A percentile compares a stretch with the other conserved stretches of the same genome.
Conservation (phyloP, 495 filamentous ascomycete species). For the Pseudoneurospora amorphoporcata region DNA sequence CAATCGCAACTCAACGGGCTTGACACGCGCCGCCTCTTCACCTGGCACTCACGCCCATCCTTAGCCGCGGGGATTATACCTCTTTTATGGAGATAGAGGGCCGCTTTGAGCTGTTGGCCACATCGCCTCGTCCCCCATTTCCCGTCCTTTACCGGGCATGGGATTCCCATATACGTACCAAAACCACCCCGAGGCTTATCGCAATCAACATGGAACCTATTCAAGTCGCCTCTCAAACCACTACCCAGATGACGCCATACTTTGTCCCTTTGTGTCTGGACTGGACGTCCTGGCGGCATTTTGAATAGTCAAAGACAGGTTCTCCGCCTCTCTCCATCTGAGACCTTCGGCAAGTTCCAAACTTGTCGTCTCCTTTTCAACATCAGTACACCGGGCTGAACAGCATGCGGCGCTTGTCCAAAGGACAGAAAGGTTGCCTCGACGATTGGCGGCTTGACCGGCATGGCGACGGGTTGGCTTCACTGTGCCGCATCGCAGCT, state of each 20-base stretch:
- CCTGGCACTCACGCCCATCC: not conserved
- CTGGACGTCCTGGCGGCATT: not conserved
- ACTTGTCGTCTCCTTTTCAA: not conserved
- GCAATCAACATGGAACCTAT: not conserved
- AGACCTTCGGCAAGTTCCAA: not conserved
- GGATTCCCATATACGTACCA: not conserved
- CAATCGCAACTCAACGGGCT: not conserved
- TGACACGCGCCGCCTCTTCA: not conserved
- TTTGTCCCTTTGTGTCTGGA: not conserved
- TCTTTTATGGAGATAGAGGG: not conserved
- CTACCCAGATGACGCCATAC: not conserved
- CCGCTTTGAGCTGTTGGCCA: not conserved
- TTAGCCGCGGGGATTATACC: not conserved
- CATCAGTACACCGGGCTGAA: not conserved
- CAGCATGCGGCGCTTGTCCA: not conserved
- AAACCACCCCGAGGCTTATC: not conserved
- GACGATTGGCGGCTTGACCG: not conserved
- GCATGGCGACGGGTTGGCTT: not conserved
- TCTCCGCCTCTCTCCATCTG: not conserved
- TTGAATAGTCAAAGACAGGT: not conserved
- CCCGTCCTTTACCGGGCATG: not conserved
- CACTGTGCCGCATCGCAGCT: not conserved
- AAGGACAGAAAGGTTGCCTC: not conserved
- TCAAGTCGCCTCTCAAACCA: not conserved
- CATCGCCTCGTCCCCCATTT: not conserved